Evolutionary conservation across 2,329 filamentous ascomycete species (phyloP).

Genomic region (Fusarium sp.): DNA sequence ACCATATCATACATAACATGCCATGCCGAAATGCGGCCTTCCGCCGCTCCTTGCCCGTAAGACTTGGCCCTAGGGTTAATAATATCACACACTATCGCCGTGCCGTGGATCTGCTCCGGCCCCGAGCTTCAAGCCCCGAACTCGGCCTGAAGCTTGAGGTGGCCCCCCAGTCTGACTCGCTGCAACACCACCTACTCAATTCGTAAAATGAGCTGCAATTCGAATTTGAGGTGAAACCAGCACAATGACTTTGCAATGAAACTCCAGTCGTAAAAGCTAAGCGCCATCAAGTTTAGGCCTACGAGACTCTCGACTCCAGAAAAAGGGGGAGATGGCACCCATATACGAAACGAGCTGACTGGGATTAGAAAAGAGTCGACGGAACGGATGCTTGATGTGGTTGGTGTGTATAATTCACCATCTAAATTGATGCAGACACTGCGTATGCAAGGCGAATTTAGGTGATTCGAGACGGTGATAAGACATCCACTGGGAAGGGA

Average conservation of each 20-base stretch:
- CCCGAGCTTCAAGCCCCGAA: slow-evolving; percentile 43
- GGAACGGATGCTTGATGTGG: slow-evolving; percentile 23
- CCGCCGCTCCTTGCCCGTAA: slow-evolving; percentile 21
- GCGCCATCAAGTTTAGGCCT: slow-evolving; percentile 35
- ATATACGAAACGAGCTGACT: slow-evolving; percentile 20
- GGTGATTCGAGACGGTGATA: slow-evolving; percentile 36
- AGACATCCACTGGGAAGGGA: slow-evolving; percentile 7
- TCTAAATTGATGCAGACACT: slow-evolving; percentile 18
- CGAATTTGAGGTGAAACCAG: slow-evolving; percentile 31
- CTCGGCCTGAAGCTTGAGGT: slow-evolving; percentile 45
- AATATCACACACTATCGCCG: slow-evolving; percentile 21
- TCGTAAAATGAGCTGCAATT: slow-evolving; percentile 32
- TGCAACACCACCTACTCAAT: slow-evolving; percentile 36
- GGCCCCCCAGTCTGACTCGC: slow-evolving; percentile 40
- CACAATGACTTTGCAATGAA: slow-evolving; percentile 29
- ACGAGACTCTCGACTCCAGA: neutral
- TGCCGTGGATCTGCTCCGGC: slow-evolving; percentile 36
- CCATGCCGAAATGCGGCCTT: slow-evolving; percentile 30
- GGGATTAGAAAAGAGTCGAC: slow-evolving; percentile 14
- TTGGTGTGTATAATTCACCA: slow-evolving; percentile 18
- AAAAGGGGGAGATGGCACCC: slow-evolving; percentile 16
- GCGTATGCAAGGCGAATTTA: slow-evolving; percentile 38
- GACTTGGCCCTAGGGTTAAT: slow-evolving; percentile 24
- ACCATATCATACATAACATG: neutral
- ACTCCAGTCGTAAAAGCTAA: slow-evolving; percentile 36